phyloP scores from a whole-genome alignment of 148 eudicot species.

The Linanthus parryae region DNA sequence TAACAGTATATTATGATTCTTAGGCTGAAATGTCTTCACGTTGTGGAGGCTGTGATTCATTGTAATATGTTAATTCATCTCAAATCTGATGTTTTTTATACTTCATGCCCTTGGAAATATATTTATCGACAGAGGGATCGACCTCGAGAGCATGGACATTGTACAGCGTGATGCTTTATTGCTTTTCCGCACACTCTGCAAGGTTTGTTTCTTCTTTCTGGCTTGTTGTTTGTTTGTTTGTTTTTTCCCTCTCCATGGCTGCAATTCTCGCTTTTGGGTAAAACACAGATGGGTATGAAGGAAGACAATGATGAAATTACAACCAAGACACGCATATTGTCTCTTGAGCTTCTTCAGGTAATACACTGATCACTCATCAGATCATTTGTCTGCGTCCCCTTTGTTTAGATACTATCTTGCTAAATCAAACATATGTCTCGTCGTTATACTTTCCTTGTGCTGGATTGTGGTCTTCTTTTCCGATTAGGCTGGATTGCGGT shows the following conservation, averaged over 20 bases:
- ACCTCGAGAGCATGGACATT: slow-evolving; percentile 78
- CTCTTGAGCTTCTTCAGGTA: slow-evolving; percentile 98
- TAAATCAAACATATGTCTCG: too few relatives aligned
- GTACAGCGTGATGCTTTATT: slow-evolving; percentile 87
- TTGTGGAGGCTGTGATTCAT: background rate
- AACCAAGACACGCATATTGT: slow-evolving; percentile 76
- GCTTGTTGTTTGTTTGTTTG: background rate
- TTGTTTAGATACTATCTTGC: too few relatives aligned
- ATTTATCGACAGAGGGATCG: slow-evolving; percentile 52
- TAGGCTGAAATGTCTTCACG: too few relatives aligned
- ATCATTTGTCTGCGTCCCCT: background rate
- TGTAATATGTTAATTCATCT: background rate
- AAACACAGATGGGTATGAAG: slow-evolving; percentile 95
- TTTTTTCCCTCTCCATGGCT: slow-evolving; percentile 7
- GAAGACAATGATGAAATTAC: slow-evolving; percentile 93
- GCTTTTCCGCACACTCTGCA: slow-evolving; percentile 95
- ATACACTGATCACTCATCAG: slow-evolving; percentile 6
- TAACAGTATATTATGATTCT: too few relatives aligned
- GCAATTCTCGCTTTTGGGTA: slow-evolving; percentile 11
- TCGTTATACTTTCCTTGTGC: too few relatives aligned
- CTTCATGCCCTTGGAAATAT: slow-evolving; percentile 10
- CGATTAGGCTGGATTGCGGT: too few relatives aligned
- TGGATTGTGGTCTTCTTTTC: too few relatives aligned
- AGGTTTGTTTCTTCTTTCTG: slow-evolving; percentile 54
- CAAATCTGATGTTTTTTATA: background rate